Percentiles rank a stretch among this genome's conserved stretches.
These are phyloP conservation scores for Magnaporthales sp. DNA, from an alignment of 2,329 filamentous ascomycete genomes.

Conservation along the genomic window DNA sequence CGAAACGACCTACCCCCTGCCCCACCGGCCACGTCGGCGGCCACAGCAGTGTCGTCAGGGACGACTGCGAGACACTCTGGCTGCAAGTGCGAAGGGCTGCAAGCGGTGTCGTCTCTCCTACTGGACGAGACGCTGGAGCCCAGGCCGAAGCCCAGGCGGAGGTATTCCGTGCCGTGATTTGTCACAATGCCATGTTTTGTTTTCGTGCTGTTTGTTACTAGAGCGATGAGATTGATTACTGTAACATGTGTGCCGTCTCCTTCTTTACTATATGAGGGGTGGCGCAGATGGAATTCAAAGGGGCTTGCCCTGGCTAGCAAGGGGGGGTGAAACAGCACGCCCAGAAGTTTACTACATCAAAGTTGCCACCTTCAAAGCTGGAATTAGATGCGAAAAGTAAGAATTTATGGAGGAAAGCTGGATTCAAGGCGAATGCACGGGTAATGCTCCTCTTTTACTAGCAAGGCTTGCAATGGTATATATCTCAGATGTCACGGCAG, in stretches of 20 bases:
- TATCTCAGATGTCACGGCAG: no score
- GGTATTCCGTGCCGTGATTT: not conserved
- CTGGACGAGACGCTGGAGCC: not conserved
- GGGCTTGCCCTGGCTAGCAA: no score
- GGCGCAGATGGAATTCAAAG: no score
- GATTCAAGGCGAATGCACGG: no score
- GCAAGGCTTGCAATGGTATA: no score
- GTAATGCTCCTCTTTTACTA: no score
- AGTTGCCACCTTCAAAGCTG: no score
- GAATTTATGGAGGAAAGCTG: no score
- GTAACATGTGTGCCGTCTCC: not conserved
- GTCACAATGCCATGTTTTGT: not conserved
- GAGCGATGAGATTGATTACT: not conserved
- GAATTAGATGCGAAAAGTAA: no score
- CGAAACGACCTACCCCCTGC: not conserved
- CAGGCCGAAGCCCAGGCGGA: not conserved
- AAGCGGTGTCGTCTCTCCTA: not conserved
- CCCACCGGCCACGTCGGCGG: not conserved
- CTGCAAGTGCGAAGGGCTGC: not conserved
- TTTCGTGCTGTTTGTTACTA: not conserved
- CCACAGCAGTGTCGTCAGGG: not conserved
- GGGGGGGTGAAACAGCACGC: no score
- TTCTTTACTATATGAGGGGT: not conserved
- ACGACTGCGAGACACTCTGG: not conserved
- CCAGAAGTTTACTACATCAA: no score